Conservation (phyloP, 148 eudicot species). For the Camellia lanceoleosa region DNA sequence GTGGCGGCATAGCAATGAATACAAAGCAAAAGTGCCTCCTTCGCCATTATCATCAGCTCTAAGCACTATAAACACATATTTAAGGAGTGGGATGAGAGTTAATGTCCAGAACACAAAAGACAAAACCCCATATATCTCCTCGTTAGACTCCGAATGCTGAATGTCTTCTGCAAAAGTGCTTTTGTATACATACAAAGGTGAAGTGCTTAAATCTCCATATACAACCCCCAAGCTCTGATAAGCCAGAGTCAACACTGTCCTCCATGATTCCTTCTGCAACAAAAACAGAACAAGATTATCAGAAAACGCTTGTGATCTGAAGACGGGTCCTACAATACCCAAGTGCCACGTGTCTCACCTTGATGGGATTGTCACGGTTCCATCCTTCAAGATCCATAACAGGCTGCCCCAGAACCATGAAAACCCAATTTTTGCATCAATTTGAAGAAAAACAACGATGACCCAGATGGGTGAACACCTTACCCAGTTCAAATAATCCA, state of each 20-base stretch:
- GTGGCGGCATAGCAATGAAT: slow-evolving; percentile 66
- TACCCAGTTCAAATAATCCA: slow-evolving; percentile 16
- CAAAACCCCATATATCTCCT: slow-evolving; percentile 66
- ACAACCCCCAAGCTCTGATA: slow-evolving; percentile 81
- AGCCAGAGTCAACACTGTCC: slow-evolving; percentile 53
- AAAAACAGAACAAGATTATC: background rate
- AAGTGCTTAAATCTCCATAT: slow-evolving; percentile 80
- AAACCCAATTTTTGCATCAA: slow-evolving; percentile 19
- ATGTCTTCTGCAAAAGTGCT: slow-evolving; percentile 78
- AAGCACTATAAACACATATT: slow-evolving; percentile 71
- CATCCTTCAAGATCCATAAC: slow-evolving; percentile 53
- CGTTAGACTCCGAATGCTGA: slow-evolving; percentile 66
- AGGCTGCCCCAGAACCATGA: slow-evolving; percentile 21
- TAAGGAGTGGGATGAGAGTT: slow-evolving; percentile 62
- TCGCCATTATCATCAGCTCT: slow-evolving; percentile 81
- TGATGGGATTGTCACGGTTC: slow-evolving; percentile 31
- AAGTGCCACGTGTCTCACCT: slow-evolving; percentile 33
- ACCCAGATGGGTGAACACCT: slow-evolving; percentile 18
- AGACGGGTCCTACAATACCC: background rate
- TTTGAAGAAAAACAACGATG: background rate
- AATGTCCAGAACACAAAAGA: slow-evolving; percentile 75
- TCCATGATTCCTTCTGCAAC: slow-evolving; percentile 70
- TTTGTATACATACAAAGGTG: slow-evolving; percentile 70
- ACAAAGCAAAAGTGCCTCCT: slow-evolving; percentile 82
- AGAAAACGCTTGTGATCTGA: background rate